Base-by-base conservation (phyloP, 331 rosid genomes). In the Erythrophleum ivorense region DNA sequence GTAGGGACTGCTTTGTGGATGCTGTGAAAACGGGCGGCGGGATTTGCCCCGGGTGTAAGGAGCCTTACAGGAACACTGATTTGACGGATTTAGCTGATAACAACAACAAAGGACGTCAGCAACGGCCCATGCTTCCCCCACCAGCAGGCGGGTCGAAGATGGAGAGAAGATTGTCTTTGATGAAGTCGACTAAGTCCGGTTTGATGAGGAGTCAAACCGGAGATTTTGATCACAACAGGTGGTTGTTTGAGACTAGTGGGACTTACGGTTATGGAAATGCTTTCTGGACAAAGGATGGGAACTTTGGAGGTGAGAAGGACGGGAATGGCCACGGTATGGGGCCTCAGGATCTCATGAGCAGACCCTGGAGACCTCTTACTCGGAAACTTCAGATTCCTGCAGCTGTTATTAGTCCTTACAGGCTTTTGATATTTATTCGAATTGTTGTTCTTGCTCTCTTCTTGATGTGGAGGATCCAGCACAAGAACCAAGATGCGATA, bases 11-110 rank as follows among this genome's bases (percentile, higher is more conserved):
- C n/a, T n/a, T n/a, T n/a, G n/a, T 81, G 9, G 97, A 92, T 82
- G 92, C 91, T 5, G 90, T 87, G 34, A 92, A 86, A 86, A 73
- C 90, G 0, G 92, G 91, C 54, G 94, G 84, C 9, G 92, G 92
- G 58, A 82, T 87, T 34, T 92, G 97, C 49, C 93, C 91, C 0
- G 97, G 97, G 50, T 92, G 97, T 85, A 92, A 90, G 81, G 97
- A 92, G 73, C 72, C 79, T 0, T 92, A 92, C 72, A 92, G 88
- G 86, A 87, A 85, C 86, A 74, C 84, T 9, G 95, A 89, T 24
- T 16, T 84, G 19, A 84, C 75, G 73, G 95, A 89, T 75, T 60
- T 80, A 53, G 85, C 85, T 53, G 80, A 77, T 82, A 81, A 87
- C 49, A 60, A 75, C 58, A 83, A 80, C n/a, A n/a, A n/a, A n/a